Percentiles rank a stretch among this genome's conserved stretches.
phyloP scores from a whole-genome alignment of 2,329 filamentous ascomycete genomes.

The Cladosporium sp. region DNA sequence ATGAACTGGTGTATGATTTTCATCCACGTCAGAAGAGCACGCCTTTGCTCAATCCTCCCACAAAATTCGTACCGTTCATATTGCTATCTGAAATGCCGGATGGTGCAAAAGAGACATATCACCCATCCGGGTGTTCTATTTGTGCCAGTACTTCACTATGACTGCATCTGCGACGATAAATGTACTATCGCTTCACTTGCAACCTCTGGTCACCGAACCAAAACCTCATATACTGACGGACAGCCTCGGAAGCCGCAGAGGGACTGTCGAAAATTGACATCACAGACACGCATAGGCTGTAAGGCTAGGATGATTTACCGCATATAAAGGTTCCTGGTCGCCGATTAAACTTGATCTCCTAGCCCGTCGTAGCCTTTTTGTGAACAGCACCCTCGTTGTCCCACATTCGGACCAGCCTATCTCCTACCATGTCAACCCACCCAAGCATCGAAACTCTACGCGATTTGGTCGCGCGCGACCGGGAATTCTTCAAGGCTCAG shows the following conservation, averaged over 20 bases:
- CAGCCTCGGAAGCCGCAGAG: neutral
- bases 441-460: slow-evolving; percentile 12
- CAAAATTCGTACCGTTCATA: neutral
- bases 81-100: neutral
- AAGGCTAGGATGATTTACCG: neutral
- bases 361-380: neutral
- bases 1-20: neutral
- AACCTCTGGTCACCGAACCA: neutral
- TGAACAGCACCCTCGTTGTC: neutral
- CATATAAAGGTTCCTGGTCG: neutral
- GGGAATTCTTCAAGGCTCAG: slow-evolving; percentile 17
- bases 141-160: neutral
- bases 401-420: neutral
- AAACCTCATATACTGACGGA: neutral
- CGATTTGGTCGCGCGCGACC: slow-evolving; percentile 14
- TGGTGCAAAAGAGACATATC: too few species aligned
- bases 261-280: neutral
- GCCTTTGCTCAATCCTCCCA: too few species aligned
- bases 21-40: neutral
- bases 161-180: too few species aligned
- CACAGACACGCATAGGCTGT: neutral
- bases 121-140: too few species aligned
- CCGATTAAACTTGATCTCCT: neutral
- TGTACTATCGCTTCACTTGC: neutral
- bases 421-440: neutral